Evolutionary conservation across 305 asterid genomes (phyloP).

Genomic region (Ajuga reptans): DNA sequence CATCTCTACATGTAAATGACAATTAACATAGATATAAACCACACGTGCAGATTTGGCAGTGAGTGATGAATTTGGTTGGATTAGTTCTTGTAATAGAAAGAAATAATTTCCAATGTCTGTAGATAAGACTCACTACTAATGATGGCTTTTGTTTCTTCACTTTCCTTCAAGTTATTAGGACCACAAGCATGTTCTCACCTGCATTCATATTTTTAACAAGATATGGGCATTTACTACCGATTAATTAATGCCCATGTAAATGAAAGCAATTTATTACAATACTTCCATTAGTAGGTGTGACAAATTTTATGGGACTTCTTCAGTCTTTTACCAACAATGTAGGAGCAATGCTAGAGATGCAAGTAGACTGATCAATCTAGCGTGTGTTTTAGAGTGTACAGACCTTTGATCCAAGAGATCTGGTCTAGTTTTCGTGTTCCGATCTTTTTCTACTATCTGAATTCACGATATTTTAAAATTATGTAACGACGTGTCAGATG

Average conservation of each 20-base stretch:
- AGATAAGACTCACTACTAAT: background rate
- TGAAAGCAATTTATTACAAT: background rate
- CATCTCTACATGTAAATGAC: too few relatives aligned
- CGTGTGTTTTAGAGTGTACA: too few relatives aligned
- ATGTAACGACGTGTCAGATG: too few relatives aligned
- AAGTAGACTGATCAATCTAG: too few relatives aligned
- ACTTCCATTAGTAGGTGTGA: background rate
- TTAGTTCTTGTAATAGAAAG: background rate
- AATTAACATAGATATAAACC: too few relatives aligned
- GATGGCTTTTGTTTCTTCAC: background rate
- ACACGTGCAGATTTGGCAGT: too few relatives aligned
- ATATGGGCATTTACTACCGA: constrained; percentile 8
- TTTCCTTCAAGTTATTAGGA: background rate
- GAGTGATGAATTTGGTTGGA: too few relatives aligned
- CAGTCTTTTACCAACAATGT: background rate
- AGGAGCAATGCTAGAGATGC: too few relatives aligned
- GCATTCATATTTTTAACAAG: constrained; percentile 2
- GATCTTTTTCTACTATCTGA: too few relatives aligned
- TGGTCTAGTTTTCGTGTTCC: too few relatives aligned
- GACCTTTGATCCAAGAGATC: constrained; percentile 4
- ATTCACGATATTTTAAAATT: too few relatives aligned
- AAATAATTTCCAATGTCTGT: background rate
- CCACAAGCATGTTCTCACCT: constrained; percentile 9
- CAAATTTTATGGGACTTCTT: background rate
- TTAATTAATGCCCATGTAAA: background rate